Percentiles rank a stretch among this genome's conserved stretches.
phyloP scores from a whole-genome alignment of 441 rosid species.

The Erodium moschatum region DNA sequence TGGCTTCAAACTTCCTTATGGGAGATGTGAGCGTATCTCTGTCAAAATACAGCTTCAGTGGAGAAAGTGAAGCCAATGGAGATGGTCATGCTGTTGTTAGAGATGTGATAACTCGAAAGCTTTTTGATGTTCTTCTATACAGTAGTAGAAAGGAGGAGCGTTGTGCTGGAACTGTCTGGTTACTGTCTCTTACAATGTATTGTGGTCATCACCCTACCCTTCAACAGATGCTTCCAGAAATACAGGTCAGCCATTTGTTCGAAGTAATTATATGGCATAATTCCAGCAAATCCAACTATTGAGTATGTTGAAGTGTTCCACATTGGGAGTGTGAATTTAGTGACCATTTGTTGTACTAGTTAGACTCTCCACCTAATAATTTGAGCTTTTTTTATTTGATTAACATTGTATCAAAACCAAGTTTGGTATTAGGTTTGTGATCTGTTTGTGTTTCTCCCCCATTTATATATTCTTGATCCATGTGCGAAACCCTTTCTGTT shows the following conservation, averaged over 20 bases:
- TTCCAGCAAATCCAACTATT: neutral
- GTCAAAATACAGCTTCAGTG: slow-evolving; percentile 34
- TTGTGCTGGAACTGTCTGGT: slow-evolving; percentile 96
- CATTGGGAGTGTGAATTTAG: neutral
- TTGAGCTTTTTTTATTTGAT: neutral
- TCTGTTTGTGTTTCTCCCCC: too few species aligned
- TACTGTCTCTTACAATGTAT: slow-evolving; percentile 81
- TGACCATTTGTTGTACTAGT: neutral
- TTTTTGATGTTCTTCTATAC: slow-evolving; percentile 76
- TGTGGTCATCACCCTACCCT: slow-evolving; percentile 79
- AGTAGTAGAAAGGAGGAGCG: slow-evolving; percentile 95
- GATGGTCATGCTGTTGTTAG: slow-evolving; percentile 46
- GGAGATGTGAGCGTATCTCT: slow-evolving; percentile 53
- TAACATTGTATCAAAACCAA: neutral
- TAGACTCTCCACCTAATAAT: neutral
- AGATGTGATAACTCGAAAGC: slow-evolving; percentile 62
- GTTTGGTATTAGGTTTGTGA: neutral
- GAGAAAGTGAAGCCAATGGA: slow-evolving; percentile 38
- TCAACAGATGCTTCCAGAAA: slow-evolving; percentile 85
- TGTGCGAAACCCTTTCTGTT: neutral
- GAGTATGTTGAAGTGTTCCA: neutral
- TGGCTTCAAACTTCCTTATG: slow-evolving; percentile 78
- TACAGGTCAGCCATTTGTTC: slow-evolving; percentile 57
- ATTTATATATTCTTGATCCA: neutral
- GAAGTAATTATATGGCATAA: slow-evolving; percentile 8